phyloP scores from a whole-genome alignment of 257 asterid genomes.

The Solanum sejunctum region DNA sequence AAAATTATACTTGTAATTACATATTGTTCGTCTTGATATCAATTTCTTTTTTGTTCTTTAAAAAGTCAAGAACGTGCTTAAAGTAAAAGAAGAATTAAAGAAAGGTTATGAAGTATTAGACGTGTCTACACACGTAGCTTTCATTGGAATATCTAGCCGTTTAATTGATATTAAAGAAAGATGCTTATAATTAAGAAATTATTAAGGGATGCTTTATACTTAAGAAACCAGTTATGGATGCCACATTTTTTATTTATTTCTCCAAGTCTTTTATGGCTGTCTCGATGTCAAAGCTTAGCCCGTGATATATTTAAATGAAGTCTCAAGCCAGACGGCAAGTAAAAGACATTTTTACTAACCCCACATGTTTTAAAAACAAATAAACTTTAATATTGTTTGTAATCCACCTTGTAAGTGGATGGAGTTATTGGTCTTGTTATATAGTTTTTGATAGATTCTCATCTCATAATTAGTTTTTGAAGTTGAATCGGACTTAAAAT shows the following conservation, averaged over 20 bases:
- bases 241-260: background rate
- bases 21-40: background rate
- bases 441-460: background rate
- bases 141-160: background rate
- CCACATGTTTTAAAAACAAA: background rate
- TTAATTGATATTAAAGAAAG: background rate
- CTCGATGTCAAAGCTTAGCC: background rate
- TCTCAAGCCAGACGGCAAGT: background rate
- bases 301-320: background rate
- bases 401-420: background rate
- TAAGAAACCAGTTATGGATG: background rate
- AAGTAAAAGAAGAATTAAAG: background rate
- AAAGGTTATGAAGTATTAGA: background rate
- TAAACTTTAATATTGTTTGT: background rate
- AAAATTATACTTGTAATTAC: background rate
- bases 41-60: background rate
- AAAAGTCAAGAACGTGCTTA: slow-evolving; percentile 8
- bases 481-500: accelerated
- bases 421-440: background rate
- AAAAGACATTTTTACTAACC: background rate
- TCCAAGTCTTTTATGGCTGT: background rate
- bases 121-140: slow-evolving; percentile 6
- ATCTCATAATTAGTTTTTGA: background rate
- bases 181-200: background rate
- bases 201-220: background rate